Evolutionary conservation across 176 grass and related monocot genomes (phyloP).

Genomic region (Oryza glumipatula): DNA sequence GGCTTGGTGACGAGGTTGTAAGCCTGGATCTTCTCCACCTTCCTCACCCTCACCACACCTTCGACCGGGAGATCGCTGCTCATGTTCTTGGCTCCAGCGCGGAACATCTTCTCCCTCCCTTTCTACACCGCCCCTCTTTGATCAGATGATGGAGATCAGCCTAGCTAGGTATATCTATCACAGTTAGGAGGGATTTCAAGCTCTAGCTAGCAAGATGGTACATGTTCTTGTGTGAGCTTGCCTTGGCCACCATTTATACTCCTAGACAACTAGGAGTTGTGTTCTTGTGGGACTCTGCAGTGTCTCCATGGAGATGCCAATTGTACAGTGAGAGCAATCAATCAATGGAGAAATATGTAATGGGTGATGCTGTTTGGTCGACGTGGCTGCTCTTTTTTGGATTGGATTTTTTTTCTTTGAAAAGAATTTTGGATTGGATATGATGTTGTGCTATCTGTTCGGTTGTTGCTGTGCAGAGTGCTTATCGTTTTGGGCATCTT

Average conservation of each 20-base stretch:
- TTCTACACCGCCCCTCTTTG: neutral
- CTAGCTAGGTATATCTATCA: neutral
- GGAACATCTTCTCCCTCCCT: neutral
- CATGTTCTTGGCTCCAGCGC: neutral
- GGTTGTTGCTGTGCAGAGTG: constrained; percentile 17
- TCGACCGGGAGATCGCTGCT: constrained; percentile 27
- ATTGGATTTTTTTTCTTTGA: neutral
- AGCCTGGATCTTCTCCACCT: constrained; percentile 50
- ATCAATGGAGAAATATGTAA: constrained; percentile 7
- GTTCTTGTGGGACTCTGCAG: constrained; percentile 28
- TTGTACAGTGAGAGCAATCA: constrained; percentile 16
- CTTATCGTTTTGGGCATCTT: neutral
- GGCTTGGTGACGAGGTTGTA: constrained; percentile 42
- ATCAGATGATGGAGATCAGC: neutral
- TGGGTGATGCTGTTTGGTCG: neutral
- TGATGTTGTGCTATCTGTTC: neutral
- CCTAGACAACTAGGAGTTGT: constrained; percentile 14
- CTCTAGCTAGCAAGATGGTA: neutral
- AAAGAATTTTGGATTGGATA: neutral
- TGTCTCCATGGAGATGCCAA: constrained; percentile 13
- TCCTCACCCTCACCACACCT: constrained; percentile 40
- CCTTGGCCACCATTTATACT: constrained; percentile 46
- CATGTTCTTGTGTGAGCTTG: constrained; percentile 15
- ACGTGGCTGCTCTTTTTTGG: constrained; percentile 6
- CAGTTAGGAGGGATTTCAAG: neutral